These are phyloP conservation scores for Mycena maculata DNA, from an alignment of 768 basidiomycete genomes.

Conservation along the genomic window DNA sequence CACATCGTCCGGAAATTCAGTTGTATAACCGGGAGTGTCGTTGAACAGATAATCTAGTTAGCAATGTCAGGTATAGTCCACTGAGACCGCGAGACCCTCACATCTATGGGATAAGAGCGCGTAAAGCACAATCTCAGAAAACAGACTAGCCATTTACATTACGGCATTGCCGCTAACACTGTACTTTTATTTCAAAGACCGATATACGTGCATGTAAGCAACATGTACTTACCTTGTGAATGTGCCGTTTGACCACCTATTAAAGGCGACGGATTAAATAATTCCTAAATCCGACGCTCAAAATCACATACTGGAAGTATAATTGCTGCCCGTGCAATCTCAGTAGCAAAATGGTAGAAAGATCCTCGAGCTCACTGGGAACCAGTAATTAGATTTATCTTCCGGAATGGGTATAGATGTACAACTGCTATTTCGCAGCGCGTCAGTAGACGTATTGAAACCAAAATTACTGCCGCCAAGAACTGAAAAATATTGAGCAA, in stretches of 20 bases:
- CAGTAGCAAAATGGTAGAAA: neutral
- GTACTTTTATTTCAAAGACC: neutral
- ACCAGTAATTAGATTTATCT: conserved; percentile 36
- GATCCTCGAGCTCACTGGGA: conserved; percentile 11
- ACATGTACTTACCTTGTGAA: conserved; percentile 27
- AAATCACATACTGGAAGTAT: conserved; percentile 32
- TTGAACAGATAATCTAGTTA: conserved; percentile 35
- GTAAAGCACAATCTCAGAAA: neutral
- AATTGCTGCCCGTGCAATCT: conserved; percentile 17
- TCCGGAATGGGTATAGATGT: conserved; percentile 35
- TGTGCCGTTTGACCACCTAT: conserved; percentile 33
- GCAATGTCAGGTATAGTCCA: neutral
- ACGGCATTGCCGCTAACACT: conserved; percentile 34
- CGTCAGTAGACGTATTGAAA: conserved; percentile 30
- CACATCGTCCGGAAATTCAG: conserved; percentile 35
- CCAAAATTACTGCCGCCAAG: conserved; percentile 34
- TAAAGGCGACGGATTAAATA: neutral
- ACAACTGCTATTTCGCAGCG: conserved; percentile 26
- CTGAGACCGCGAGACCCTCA: neutral
- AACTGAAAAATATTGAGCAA: conserved; percentile 10
- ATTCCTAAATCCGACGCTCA: no score
- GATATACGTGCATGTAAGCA: neutral
- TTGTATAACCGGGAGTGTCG: conserved; percentile 31
- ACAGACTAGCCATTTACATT: conserved; percentile 21
- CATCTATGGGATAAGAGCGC: conserved; percentile 1